A percentile compares a stretch with the other conserved stretches of the same genome.
Conservation (phyloP, 306 rosid genomes). For the Fagus sylvatica region DNA sequence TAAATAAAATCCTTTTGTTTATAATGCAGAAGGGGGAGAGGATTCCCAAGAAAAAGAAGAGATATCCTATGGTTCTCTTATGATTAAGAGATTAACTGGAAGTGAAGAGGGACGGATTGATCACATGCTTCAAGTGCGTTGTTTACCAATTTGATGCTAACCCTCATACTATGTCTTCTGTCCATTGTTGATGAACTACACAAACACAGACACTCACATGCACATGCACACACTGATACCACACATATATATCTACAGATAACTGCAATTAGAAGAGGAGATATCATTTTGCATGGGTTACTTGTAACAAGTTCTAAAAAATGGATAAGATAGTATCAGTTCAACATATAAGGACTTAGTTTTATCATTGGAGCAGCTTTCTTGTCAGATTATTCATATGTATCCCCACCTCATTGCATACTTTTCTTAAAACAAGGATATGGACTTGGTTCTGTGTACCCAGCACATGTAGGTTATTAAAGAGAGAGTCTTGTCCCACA, state of each 20-base stretch:
- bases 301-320: not conserved
- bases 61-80: slow-evolving; percentile 74
- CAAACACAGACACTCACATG: slow-evolving; percentile 15
- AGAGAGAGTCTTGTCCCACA: too few species aligned
- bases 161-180: too few species aligned
- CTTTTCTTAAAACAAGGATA: not conserved
- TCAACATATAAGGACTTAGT: not conserved
- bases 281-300: not conserved
- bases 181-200: too few species aligned
- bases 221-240: not conserved
- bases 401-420: not conserved
- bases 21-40: slow-evolving; percentile 49
- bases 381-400: not conserved
- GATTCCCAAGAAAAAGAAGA: slow-evolving; percentile 59
- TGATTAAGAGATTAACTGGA: slow-evolving; percentile 87
- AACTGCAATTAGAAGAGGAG: not conserved
- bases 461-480: not conserved
- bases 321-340: not conserved
- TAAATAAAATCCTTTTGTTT: not conserved
- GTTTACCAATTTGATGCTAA: slow-evolving; percentile 18
- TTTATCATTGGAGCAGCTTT: not conserved
- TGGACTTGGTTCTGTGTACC: not conserved
- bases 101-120: slow-evolving; percentile 76
- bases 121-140: slow-evolving; percentile 86
- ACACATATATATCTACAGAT: not conserved